phyloP scores from a whole-genome alignment of 108 stramenopile species.

The Cyclotella distinguenda region DNA sequence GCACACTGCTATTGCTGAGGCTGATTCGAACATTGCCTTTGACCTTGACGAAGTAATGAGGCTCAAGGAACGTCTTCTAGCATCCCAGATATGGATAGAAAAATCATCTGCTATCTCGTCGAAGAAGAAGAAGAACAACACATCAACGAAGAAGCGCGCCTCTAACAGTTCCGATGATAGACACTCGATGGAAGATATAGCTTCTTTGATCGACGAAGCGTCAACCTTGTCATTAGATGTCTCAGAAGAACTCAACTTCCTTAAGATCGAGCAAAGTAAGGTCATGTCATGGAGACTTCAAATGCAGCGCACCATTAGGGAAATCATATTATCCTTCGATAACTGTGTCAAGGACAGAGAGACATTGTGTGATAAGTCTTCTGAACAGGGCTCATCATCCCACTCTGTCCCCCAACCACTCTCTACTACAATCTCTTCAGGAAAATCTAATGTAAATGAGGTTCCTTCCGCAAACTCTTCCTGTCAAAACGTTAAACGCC shows the following conservation, averaged over 20 bases:
- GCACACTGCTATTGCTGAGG: too few species aligned
- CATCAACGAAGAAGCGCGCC: conserved; percentile 25
- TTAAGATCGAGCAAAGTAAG: conserved; percentile 47
- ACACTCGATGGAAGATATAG: conserved; percentile 48
- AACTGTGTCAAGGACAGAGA: conserved; percentile 38
- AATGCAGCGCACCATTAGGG: conserved; percentile 45
- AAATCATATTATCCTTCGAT: conserved; percentile 55
- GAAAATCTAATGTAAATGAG: neutral
- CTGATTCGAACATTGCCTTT: conserved; percentile 55
- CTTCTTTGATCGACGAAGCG: conserved; percentile 58
- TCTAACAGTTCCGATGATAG: conserved; percentile 16
- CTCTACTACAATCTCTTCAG: neutral
- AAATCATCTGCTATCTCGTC: conserved; percentile 43
- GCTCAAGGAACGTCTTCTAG: conserved; percentile 48
- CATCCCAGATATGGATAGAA: conserved; percentile 50
- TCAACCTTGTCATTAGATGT: conserved; percentile 52
- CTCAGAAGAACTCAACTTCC: conserved; percentile 42
- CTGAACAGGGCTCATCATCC: neutral
- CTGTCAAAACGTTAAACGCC: conserved; percentile 11
- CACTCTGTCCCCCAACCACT: neutral
- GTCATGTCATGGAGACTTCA: conserved; percentile 52
- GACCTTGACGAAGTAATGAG: conserved; percentile 68
- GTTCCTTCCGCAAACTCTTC: neutral
- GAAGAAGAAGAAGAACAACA: conserved; percentile 26
- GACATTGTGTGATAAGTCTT: conserved; percentile 13